phyloP scores from a whole-genome alignment of 2,329 filamentous ascomycete genomes.

The Rhynchosporium graminicola region DNA sequence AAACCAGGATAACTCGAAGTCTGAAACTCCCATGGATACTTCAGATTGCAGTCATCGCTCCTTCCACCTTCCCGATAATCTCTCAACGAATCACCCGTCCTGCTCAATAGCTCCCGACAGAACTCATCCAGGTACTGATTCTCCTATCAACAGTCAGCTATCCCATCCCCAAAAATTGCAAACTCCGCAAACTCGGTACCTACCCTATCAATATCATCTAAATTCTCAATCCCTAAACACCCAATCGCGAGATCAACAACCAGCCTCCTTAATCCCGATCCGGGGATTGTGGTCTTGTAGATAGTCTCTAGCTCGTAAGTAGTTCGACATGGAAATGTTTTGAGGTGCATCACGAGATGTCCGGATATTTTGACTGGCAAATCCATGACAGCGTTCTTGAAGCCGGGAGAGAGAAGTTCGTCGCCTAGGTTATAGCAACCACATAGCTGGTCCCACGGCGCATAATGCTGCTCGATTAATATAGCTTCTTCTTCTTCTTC shows the following conservation, averaged over 20 bases:
- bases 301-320: neutral
- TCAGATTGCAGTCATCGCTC: neutral
- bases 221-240: neutral
- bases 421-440: neutral
- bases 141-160: neutral
- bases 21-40: neutral
- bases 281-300: neutral
- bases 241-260: neutral
- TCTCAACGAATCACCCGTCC: neutral
- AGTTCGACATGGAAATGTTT: neutral
- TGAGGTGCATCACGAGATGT: neutral
- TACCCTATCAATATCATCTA: neutral
- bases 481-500: neutral
- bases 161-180: neutral
- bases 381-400: neutral
- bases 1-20: too few species aligned
- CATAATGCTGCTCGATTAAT: neutral
- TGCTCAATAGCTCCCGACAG: neutral
- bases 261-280: neutral
- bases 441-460: conserved; percentile 2
- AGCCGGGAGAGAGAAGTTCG: neutral
- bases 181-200: neutral
- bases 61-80: neutral
- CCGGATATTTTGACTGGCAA: neutral
- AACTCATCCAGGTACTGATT: neutral